Evolutionary conservation across 495 filamentous ascomycete species (phyloP), one percentile per base, ranked within the genome.

Genomic region (Opeltia flavorubescens): DNA sequence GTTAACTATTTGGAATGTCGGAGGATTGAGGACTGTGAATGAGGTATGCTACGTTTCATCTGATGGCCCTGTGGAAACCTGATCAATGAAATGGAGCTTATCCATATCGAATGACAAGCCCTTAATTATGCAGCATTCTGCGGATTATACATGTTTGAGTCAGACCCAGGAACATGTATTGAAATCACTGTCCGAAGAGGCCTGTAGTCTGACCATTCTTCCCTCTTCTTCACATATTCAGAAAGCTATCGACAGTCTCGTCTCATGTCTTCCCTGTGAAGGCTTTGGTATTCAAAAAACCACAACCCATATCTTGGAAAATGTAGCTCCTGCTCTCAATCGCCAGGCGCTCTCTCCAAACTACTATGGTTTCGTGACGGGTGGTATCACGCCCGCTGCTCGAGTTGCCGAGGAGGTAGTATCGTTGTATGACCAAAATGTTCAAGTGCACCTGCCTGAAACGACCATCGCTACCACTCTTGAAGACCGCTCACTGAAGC

Each of bases 351-450:
- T 78, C 54, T 72, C 76, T 53, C 59, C 77, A 26, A 69, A 71
- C 49, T 96, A 94, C 67, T 91, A 83, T 62, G 89, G 86, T 21
- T 94, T 95, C 56, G 79, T 96, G 5, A 93, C 82, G 0, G 89
- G 89, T 17, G 84, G 85, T 13, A 64, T 68, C 26, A 86, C 86
- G 2, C 85, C 87, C 0, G 77, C 86, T n/a, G 87, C 87, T 26
- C 67, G 80, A 28, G 72, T 85, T n/a, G 89, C 84, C 0, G 89
- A 96, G 59, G 78, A 81, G 55, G 63, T 94, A 11, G 86, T 88
- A 41, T 80, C 76, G 7, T 71, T 74, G 1, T 76, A 78, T 35
- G 89, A 95, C 57, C 84, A 91, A 50, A 94, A 87, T 57, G 78
- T 87, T n/a, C 72, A 77, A 43, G 86, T 95, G 8, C 86, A 95